Evolutionary conservation across 257 asterid species (phyloP), one percentile per base, ranked within the genome.

Genomic region (Scutellaria baicalensis): DNA sequence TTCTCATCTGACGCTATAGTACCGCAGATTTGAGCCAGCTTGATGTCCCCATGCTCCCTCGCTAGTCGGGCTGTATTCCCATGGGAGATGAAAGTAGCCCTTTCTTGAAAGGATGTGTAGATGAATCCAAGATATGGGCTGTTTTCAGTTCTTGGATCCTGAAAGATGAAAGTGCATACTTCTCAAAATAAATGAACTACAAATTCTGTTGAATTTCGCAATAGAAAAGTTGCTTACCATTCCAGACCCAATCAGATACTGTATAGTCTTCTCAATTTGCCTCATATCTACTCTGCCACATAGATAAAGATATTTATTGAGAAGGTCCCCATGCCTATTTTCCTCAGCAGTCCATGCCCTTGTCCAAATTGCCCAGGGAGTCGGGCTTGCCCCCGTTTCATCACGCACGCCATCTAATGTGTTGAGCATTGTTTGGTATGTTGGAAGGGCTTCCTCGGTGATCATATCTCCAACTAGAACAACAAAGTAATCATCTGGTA

Each of bases 311-410:
- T 90, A 90, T 74, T 88, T 90, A 71, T 90, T 88, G 6, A 90
- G 88, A 71, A 90, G 95, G 82, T 90, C 96, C 1, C 96, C 96
- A 3, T 89, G 96, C 81, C 96, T 77, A 52, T 89, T 89, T 76
- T 89, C 96, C 76, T 89, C 96, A 0, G 96, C 95, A 57, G 96
- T 88, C 96, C 96, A 90, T 3, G 93, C 96, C 79, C 96, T 77
- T 0, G 82, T 88, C 96, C 96, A 90, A 65, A 84, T 58, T n/a
- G 93, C 97, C 97, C 97, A 88, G 2, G 97, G 77, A 49, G 95
- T 90, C 8, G 68, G 80, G 80, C 97, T 90, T 9, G 97, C 97
- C 50, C 97, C 97, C 0, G 97, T 90, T 80, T 90, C 97, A 70
- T 90, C 97, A 42, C 91, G 73, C 62, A 90, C 93, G 9, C 95